Conservation (phyloP, 2,329 filamentous ascomycete genomes). For the Allantophomopsis cytisporea region DNA sequence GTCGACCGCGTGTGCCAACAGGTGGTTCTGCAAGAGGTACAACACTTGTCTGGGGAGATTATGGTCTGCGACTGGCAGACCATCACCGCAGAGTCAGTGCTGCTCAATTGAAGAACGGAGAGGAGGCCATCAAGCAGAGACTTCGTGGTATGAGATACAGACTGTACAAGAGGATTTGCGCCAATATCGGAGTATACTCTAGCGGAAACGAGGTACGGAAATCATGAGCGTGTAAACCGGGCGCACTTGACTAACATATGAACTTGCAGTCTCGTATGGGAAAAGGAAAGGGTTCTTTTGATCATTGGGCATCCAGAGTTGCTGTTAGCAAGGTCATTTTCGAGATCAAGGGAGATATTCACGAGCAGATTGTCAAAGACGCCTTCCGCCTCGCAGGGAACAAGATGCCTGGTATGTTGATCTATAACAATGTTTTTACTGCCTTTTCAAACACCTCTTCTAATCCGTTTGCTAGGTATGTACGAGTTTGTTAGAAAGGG, state of each 20-base stretch:
- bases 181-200: slow-evolving; percentile 89
- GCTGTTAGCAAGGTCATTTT: slow-evolving; percentile 86
- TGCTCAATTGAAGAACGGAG: slow-evolving; percentile 74
- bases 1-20: slow-evolving; percentile 73
- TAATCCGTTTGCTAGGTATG: slow-evolving; percentile 34
- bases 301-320: slow-evolving; percentile 88
- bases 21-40: slow-evolving; percentile 88
- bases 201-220: slow-evolving; percentile 73
- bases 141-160: slow-evolving; percentile 86
- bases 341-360: slow-evolving; percentile 79
- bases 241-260: too few relatives aligned
- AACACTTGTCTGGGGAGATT: slow-evolving; percentile 93
- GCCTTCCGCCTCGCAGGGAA: slow-evolving; percentile 88
- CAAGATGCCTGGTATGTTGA: slow-evolving; percentile 71
- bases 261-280: slow-evolving; percentile 72
- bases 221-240: neutral
- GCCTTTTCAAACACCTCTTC: neutral
- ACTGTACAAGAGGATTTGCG: slow-evolving; percentile 79
- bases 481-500: slow-evolving; percentile 94
- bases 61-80: slow-evolving; percentile 84
- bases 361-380: slow-evolving; percentile 89
- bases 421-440: slow-evolving; percentile 17
- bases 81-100: slow-evolving; percentile 86
- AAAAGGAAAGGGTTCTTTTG: slow-evolving; percentile 95
- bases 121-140: slow-evolving; percentile 83